Conservation (phyloP, 371 early-diverging fungal genomes). For the Dichotomocladium elegans region DNA sequence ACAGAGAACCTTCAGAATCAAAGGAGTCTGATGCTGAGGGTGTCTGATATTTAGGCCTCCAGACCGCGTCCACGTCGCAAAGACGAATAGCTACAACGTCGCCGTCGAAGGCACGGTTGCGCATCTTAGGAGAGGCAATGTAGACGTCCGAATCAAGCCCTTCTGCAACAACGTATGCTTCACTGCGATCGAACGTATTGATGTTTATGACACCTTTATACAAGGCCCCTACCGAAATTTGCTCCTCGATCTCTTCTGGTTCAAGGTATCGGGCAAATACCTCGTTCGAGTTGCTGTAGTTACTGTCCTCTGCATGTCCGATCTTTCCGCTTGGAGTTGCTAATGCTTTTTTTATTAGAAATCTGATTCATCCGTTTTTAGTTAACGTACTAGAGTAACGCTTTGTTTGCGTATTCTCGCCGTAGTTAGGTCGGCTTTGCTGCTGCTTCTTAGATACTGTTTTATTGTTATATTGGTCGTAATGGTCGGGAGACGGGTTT, state of each 20-base stretch:
- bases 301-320: no score
- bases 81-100: slow-evolving; percentile 66
- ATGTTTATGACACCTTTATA: slow-evolving; percentile 61
- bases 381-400: no score
- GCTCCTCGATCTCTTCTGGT: slow-evolving; percentile 14
- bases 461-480: slow-evolving; percentile 1
- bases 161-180: slow-evolving; percentile 64
- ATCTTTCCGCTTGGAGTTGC: no score
- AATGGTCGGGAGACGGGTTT: slow-evolving; percentile 6
- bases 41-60: slow-evolving; percentile 11
- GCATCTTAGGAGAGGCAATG: slow-evolving; percentile 49
- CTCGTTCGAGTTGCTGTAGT: no score
- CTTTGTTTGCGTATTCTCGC: no score
- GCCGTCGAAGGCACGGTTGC: slow-evolving; percentile 78
- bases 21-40: background rate
- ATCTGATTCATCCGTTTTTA: no score
- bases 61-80: slow-evolving; percentile 42
- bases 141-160: slow-evolving; percentile 46
- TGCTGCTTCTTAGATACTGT: background rate
- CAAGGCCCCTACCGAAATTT: slow-evolving; percentile 3
- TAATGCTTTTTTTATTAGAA: no score
- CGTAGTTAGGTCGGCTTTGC: no score
- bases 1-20: slow-evolving; percentile 1
- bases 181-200: slow-evolving; percentile 55
- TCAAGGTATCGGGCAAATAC: slow-evolving; percentile 18